A percentile compares a stretch with the other conserved stretches of the same genome.
Evolutionary conservation across 225 moss, liverwort and hornwort species (phyloP).

Genomic region (Ulota crispa): DNA sequence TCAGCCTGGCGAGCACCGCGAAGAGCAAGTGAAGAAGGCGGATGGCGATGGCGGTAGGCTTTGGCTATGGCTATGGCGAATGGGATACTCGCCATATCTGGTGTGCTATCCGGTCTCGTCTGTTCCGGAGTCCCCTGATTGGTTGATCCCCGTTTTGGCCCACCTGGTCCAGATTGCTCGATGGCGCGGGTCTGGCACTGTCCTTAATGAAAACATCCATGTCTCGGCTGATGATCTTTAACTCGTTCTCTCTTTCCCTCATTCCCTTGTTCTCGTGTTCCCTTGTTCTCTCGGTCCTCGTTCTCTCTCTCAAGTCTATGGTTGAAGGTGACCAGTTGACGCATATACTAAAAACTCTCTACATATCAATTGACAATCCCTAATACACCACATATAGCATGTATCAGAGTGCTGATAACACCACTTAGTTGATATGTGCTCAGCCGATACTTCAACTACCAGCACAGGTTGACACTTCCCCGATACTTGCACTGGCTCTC

Average conservation of each 20-base stretch:
- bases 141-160: background rate
- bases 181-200: background rate
- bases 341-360: too few relatives aligned
- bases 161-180: conserved; percentile 24
- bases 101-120: conserved; percentile 28
- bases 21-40: background rate
- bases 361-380: too few relatives aligned
- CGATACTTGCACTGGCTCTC: too few relatives aligned
- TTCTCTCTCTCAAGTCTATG: too few relatives aligned
- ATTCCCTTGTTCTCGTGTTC: background rate
- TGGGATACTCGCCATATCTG: conserved; percentile 30
- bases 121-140: background rate
- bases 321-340: too few relatives aligned
- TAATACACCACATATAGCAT: too few relatives aligned
- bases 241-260: too few relatives aligned
- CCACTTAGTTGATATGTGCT: too few relatives aligned
- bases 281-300: too few relatives aligned
- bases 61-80: background rate
- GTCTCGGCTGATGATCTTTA: background rate
- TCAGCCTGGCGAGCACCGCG: background rate
- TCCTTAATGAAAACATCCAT: background rate
- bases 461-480: too few relatives aligned
- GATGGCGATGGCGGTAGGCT: background rate
- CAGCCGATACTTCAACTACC: too few relatives aligned
- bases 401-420: too few relatives aligned